phyloP scores from a whole-genome alignment of 768 basidiomycete genomes.

The Panaeolus cyanescens region DNA sequence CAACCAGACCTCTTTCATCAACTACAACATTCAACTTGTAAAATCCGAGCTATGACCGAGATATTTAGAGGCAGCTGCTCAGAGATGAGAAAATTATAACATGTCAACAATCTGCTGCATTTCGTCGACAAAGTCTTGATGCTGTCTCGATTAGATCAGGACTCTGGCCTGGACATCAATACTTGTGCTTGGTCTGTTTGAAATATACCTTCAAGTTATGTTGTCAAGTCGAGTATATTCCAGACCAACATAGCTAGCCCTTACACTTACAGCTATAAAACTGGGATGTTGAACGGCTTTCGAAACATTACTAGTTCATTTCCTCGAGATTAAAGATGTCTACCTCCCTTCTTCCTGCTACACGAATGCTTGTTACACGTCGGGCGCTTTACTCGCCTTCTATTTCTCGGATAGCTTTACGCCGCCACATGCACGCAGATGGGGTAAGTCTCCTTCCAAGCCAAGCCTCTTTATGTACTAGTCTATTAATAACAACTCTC shows the following conservation, averaged over 20 bases:
- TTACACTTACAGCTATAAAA: neutral
- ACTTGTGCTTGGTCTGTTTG: neutral
- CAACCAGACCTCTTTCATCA: neutral
- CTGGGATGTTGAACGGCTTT: neutral
- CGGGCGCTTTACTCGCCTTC: conserved; percentile 7
- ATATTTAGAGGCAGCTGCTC: no score
- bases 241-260: neutral
- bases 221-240: neutral
- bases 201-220: neutral
- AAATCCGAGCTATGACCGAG: no score
- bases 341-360: neutral
- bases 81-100: no score
- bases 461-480: neutral
- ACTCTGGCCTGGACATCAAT: neutral
- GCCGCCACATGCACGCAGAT: conserved; percentile 6
- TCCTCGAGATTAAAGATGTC: neutral
- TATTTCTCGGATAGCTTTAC: neutral
- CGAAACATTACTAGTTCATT: neutral
- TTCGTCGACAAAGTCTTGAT: neutral
- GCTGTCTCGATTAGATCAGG: neutral
- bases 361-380: conserved; percentile 1
- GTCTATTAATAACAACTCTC: neutral
- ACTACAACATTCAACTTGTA: no score
- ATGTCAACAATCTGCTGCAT: neutral
- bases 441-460: conserved; percentile 1